These are phyloP conservation scores for Taxawa tesnikishii DNA, from an alignment of 2,329 filamentous ascomycete genomes.

Conservation along the genomic window DNA sequence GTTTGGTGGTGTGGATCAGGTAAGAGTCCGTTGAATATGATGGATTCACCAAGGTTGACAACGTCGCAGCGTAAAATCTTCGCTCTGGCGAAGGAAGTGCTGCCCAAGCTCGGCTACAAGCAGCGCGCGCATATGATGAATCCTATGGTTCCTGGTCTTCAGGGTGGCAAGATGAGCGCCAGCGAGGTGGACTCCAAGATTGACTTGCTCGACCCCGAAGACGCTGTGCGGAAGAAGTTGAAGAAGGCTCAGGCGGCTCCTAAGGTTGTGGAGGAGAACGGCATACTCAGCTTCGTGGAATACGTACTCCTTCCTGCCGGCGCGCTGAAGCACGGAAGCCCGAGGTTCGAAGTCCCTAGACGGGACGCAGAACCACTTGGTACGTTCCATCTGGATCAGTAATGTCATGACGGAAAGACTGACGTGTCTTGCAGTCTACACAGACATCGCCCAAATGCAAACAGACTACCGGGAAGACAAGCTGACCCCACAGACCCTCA, in stretches of 20 bases:
- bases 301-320: conserved; percentile 72
- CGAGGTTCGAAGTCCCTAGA: conserved; percentile 54
- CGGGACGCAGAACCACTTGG: conserved; percentile 58
- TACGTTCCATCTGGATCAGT: too few species aligned
- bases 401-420: too few species aligned
- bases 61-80: conserved; percentile 76
- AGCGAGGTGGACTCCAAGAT: conserved; percentile 73
- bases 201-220: conserved; percentile 72
- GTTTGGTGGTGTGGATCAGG: conserved; percentile 56
- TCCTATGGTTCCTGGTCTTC: conserved; percentile 79
- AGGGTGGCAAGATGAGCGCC: conserved; percentile 68
- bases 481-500: conserved; percentile 77
- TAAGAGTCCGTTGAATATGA: too few species aligned
- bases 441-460: conserved; percentile 59
- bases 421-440: too few species aligned
- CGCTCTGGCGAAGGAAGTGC: conserved; percentile 67
- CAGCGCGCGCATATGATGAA: conserved; percentile 66
- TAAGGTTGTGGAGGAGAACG: conserved; percentile 69
- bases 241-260: conserved; percentile 74
- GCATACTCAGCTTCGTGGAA: conserved; percentile 75
- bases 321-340: conserved; percentile 42
- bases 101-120: conserved; percentile 77
- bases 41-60: too few species aligned
- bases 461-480: conserved; percentile 70
- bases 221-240: conserved; percentile 68